Base-by-base conservation (phyloP, 176 grass and related monocot genomes). In the Avena insularis region DNA sequence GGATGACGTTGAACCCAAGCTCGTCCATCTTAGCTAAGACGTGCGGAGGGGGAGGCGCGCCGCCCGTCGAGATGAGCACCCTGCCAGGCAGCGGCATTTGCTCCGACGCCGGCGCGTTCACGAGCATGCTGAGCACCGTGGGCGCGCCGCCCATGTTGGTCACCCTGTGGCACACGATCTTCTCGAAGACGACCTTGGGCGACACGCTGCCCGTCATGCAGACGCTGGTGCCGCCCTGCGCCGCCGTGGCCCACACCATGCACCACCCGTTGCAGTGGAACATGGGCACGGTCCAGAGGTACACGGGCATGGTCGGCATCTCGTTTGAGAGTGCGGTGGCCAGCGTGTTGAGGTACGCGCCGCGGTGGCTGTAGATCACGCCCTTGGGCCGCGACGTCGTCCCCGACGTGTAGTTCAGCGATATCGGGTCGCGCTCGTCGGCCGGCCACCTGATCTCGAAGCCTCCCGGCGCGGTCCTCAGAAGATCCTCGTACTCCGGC, bases 251-350 rank as follows among this genome's bases (percentile, higher is more conserved):
- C 90, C 93, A 95, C 21, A 81, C 60, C 85, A 92, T 86, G 68
- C 88, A 81, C 93, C 93, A 95, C 1, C 93, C 93, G 69, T 95
- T 92, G 90, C 93, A 88, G 88, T 95, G 93, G 80, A 90, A 95
- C 85, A 95, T 90, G 20, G 93, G 93, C 88, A 90, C 84, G 2
- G 93, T 90, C 93, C 93, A 95, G 9, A 92, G 88, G 88, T 90
- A 92, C 3, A 88, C 85, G 40, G 83, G 88, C 88, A 84, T 90
- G 31, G 83, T 25, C 16, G 40, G 1, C 60, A 90, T 90, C 35
- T 92, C 83, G 87, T 86, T 74, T 43, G 3, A 0, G 14, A 92
- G 72, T 58, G 88, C 40, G 9, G 75, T 53, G 23, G 93, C 88
- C 23, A 95, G 49, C 35, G 90, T n/a, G 79, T 95, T 95, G 13